These are phyloP conservation scores for Solanum tacnaense DNA, from an alignment of 257 asterid species.

Conservation along the genomic window DNA sequence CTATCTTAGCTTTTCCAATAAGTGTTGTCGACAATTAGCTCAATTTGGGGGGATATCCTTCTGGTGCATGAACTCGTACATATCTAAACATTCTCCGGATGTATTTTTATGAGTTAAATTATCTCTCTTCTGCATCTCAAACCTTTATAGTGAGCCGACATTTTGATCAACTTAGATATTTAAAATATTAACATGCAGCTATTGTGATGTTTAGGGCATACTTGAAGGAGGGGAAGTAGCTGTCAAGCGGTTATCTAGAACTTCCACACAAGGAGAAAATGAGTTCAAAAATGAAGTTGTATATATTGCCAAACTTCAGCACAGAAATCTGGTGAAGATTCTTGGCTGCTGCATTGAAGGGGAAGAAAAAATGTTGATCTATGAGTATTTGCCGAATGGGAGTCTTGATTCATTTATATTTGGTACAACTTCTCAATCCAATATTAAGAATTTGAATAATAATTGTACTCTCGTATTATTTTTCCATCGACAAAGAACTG, in stretches of 20 bases:
- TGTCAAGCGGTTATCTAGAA: slow-evolving; percentile 40
- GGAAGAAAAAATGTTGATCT: slow-evolving; percentile 38
- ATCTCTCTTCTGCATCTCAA: no score
- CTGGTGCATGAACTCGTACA: no score
- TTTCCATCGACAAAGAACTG: background rate
- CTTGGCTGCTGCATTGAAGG: slow-evolving; percentile 39
- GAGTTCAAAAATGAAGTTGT: slow-evolving; percentile 49
- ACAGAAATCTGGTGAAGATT: slow-evolving; percentile 46
- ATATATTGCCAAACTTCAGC: slow-evolving; percentile 41
- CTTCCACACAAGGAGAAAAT: slow-evolving; percentile 38
- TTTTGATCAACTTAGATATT: background rate
- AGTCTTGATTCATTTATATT: slow-evolving; percentile 43
- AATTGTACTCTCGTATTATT: background rate
- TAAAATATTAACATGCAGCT: background rate
- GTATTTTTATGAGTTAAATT: no score
- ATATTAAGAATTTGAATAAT: background rate
- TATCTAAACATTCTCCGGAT: no score
- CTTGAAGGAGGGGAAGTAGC: slow-evolving; percentile 41
- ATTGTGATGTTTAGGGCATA: slow-evolving; percentile 21
- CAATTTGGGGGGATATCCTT: background rate
- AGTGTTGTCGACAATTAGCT: background rate
- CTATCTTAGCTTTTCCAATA: background rate
- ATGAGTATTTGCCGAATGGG: slow-evolving; percentile 45
- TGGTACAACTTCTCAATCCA: slow-evolving; percentile 14
- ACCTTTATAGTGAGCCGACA: no score